phyloP scores from a whole-genome alignment of 768 basidiomycete genomes.

The Pleurotus eryngii region DNA sequence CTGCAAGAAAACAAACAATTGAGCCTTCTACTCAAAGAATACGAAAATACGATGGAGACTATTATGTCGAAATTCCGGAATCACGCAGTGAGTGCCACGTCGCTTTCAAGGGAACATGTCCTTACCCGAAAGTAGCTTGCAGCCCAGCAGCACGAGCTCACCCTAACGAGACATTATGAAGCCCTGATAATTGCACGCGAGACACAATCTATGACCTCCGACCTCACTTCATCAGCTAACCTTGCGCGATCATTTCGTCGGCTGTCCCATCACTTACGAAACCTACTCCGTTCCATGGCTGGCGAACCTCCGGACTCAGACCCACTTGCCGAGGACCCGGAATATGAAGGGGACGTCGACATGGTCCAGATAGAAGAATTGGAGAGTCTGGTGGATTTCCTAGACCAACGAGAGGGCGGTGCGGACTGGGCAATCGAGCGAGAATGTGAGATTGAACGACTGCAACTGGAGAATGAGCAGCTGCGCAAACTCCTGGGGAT shows the following conservation, averaged over 20 bases:
- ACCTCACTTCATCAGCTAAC: constrained; percentile 57
- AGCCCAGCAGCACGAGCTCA: constrained; percentile 88
- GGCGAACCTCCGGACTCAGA: constrained; percentile 61
- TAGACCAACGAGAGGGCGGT: constrained; percentile 37
- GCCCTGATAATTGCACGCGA: constrained; percentile 67
- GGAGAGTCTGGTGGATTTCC: constrained; percentile 36
- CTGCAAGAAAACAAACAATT: constrained; percentile 96
- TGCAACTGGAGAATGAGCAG: constrained; percentile 81
- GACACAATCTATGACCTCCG: constrained; percentile 48
- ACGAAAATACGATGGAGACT: constrained; percentile 90
- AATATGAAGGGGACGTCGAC: constrained; percentile 29
- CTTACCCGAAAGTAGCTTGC: constrained; percentile 54
- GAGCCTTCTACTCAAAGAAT: constrained; percentile 84
- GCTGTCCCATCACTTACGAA: constrained; percentile 66
- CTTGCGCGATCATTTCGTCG: constrained; percentile 67
- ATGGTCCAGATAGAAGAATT: constrained; percentile 37
- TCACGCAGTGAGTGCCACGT: constrained; percentile 65
- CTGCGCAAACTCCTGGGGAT: constrained; percentile 77
- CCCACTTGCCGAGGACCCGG: constrained; percentile 28
- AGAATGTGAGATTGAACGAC: constrained; percentile 79
- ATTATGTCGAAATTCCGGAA: constrained; percentile 96
- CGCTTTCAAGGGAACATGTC: constrained; percentile 7
- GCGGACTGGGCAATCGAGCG: constrained; percentile 87
- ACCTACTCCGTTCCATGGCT: constrained; percentile 64
- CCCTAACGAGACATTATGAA: constrained; percentile 89